Conservation (phyloP, 352 stramenopile genomes). For the Pythium insidiosum region DNA sequence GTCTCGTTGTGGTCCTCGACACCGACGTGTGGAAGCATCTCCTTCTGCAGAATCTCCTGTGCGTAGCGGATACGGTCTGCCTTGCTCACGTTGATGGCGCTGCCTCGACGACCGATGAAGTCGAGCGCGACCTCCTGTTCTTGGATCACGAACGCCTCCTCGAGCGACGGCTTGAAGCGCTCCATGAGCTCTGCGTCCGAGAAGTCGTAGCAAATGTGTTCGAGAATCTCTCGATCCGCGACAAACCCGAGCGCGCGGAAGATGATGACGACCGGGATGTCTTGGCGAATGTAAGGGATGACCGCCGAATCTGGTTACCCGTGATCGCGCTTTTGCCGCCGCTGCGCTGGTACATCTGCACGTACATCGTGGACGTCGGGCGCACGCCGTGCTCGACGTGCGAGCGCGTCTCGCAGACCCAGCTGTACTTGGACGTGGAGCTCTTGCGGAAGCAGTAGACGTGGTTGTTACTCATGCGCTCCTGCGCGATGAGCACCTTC, state of each 20-base stretch:
- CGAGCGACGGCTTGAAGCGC: constrained; percentile 96
- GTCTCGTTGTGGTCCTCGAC: constrained; percentile 98
- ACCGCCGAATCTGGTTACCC: constrained; percentile 98
- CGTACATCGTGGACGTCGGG: constrained; percentile 96
- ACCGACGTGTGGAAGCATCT: constrained; percentile 98
- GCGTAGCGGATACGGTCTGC: constrained; percentile 98
- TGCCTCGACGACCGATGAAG: constrained; percentile 97
- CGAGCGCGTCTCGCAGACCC: constrained; percentile 95
- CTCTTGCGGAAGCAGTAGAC: constrained; percentile 99
- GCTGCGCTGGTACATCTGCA: constrained; percentile 98
- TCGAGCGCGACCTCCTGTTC: constrained; percentile 97
- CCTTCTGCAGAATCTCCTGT: constrained; percentile 98
- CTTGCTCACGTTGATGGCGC: constrained; percentile 94
- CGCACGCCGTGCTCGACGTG: constrained; percentile 94
- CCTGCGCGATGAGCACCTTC: constrained; percentile 99
- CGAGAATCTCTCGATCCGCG: constrained; percentile 97
- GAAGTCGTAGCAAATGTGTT: constrained; percentile 99
- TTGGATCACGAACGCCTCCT: constrained; percentile 99
- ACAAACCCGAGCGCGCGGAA: constrained; percentile 96
- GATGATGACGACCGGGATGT: constrained; percentile 99
- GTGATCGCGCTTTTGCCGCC: constrained; percentile 91
- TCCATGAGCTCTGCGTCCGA: constrained; percentile 99
- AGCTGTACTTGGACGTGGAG: constrained; percentile 93
- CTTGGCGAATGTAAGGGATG: constrained; percentile 97
- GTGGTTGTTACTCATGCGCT: constrained; percentile 99